Base-by-base conservation (phyloP, 1,284 basidiomycete species). In the Boletus sp. region DNA sequence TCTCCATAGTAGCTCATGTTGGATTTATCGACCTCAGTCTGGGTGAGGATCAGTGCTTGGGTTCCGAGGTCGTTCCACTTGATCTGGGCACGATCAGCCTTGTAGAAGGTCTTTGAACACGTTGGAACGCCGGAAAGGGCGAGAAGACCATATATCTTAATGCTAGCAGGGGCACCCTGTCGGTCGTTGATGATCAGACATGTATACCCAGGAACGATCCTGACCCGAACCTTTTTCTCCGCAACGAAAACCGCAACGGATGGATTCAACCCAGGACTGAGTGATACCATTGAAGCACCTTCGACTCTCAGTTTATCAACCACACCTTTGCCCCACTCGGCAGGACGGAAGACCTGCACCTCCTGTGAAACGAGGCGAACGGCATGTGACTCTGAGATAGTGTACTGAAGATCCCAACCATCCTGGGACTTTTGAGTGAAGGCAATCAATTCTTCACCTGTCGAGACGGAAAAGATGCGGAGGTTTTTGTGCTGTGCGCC, bases 1-100 rank as follows among this genome's bases (percentile, higher is more conserved):
- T 98, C 96, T 59, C 96, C 97, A 65, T 98, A 99, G 76, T 99
- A 99, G 67, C 90, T 96, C 82, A 94, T 98, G 76, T 96, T 96
- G 36, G 93, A 91, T 73, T 93, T 92, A 74, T 99, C 96, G 58
- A 98, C 95, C 66, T 99, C 97, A 8, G 94, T 96, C 66, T 96
- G 92, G 0, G 96, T 96, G 47, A 98, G 77, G 63, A 98, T 84
- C 56, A 99, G 80, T 5, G 91, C 89, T 70, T 94, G 86, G 0
- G 87, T 91, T 31, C 96, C 96, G 29, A 95, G 84, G 18, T 85
- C 85, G 75, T 98, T 98, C 96, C 96, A 98, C 77, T 98, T 98
- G 76, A 99, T 91, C 68, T 86, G 85, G 13, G 93, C 84, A 62
- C 92, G 91, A 78, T 98, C 96, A 3, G 96, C 94, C 77, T 98